A percentile compares a stretch with the other conserved stretches of the same genome.
These are phyloP conservation scores for Elongisporangium senticosum DNA, from an alignment of 352 stramenopile genomes.

Conservation along the genomic window DNA sequence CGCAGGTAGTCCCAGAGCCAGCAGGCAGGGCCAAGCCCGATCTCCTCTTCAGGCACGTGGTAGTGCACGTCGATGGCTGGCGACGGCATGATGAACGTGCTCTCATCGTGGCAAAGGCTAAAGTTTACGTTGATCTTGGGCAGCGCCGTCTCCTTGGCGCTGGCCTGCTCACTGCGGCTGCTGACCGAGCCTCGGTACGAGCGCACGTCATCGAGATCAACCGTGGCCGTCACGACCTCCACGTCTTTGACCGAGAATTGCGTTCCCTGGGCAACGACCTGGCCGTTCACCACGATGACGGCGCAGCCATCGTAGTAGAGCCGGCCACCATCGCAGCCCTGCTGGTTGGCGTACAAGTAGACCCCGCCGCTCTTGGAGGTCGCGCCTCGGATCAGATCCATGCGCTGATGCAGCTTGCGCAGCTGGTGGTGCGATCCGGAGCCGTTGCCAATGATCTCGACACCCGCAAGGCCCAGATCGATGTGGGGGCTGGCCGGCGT, in stretches of 20 bases:
- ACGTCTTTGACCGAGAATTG: slow-evolving; percentile 98
- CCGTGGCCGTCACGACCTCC: slow-evolving; percentile 94
- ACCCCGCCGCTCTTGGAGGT: slow-evolving; percentile 96
- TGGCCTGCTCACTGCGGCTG: slow-evolving; percentile 93
- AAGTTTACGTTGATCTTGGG: slow-evolving; percentile 74
- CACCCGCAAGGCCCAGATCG: slow-evolving; percentile 88
- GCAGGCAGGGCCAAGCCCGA: slow-evolving; percentile 94
- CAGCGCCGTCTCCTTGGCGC: slow-evolving; percentile 55
- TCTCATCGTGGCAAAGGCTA: slow-evolving; percentile 66
- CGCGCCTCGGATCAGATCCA: slow-evolving; percentile 89
- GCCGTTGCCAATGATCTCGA: slow-evolving; percentile 98
- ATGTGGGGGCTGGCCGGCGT: slow-evolving; percentile 95
- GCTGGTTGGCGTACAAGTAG: slow-evolving; percentile 98
- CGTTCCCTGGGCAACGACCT: slow-evolving; percentile 93
- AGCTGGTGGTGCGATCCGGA: slow-evolving; percentile 97
- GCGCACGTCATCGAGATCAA: slow-evolving; percentile 98
- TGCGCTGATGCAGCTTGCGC: slow-evolving; percentile 89
- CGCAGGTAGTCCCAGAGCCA: slow-evolving; percentile 99
- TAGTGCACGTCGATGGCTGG: slow-evolving; percentile 64
- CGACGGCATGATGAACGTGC: slow-evolving; percentile 28
- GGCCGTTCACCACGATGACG: slow-evolving; percentile 96
- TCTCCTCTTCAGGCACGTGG: slow-evolving; percentile 95
- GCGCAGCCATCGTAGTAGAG: slow-evolving; percentile 98
- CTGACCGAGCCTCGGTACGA: slow-evolving; percentile 93
- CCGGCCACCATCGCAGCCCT: slow-evolving; percentile 95